Percentiles rank a stretch among this genome's conserved stretches.
Conservation (phyloP, 1,284 basidiomycete species). For the Pseudozyma hubeiensis region DNA sequence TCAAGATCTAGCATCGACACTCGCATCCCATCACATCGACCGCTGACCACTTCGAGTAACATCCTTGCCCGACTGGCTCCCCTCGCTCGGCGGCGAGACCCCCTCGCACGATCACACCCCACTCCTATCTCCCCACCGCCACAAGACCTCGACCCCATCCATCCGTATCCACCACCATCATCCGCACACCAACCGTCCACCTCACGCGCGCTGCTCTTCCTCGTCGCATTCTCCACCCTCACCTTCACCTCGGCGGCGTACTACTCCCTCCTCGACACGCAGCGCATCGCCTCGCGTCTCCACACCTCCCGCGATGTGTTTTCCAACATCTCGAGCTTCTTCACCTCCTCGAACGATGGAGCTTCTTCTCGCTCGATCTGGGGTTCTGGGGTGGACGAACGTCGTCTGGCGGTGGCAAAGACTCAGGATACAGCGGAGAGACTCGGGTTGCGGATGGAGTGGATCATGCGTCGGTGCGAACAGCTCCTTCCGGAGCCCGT, state of each 20-base stretch:
- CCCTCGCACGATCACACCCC: neutral
- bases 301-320: slow-evolving; percentile 24
- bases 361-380: slow-evolving; percentile 2
- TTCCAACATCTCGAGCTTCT: slow-evolving; percentile 34
- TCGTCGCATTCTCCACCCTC: slow-evolving; percentile 31
- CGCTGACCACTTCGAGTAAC: neutral
- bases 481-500: slow-evolving; percentile 24
- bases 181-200: slow-evolving; percentile 23
- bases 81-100: neutral
- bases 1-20: neutral
- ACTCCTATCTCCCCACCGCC: neutral
- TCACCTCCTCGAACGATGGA: slow-evolving; percentile 3
- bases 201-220: slow-evolving; percentile 23
- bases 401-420: slow-evolving; percentile 21
- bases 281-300: slow-evolving; percentile 18
- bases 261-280: slow-evolving; percentile 32
- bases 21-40: neutral
- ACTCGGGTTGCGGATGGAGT: slow-evolving; percentile 37
- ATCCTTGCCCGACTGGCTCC: neutral
- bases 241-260: slow-evolving; percentile 30
- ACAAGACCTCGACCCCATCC: slow-evolving; percentile 4
- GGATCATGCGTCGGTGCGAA: slow-evolving; percentile 46
- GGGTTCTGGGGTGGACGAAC: slow-evolving; percentile 25
- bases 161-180: neutral
- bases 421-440: slow-evolving; percentile 32